phyloP scores from a whole-genome alignment of 306 rosid species.

The Prunus mira region DNA sequence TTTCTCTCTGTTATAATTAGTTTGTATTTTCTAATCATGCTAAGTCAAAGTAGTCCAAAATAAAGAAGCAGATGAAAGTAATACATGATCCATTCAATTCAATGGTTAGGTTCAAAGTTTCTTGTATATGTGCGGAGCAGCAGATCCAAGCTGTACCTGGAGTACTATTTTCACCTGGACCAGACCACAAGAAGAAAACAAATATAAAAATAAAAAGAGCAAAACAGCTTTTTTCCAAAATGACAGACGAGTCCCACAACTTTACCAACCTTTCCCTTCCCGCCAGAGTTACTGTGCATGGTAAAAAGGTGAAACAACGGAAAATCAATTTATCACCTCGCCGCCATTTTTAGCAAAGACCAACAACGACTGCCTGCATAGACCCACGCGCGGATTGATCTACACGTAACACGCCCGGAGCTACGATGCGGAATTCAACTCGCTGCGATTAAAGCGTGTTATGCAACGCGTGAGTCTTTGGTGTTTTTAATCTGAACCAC shows the following conservation, averaged over 20 bases:
- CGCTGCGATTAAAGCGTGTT: background rate
- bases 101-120: conserved; percentile 3
- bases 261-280: background rate
- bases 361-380: too few relatives aligned
- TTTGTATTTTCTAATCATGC: too few relatives aligned
- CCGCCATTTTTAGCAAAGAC: conserved; percentile 11
- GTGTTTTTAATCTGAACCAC: background rate
- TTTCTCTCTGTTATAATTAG: too few relatives aligned
- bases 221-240: background rate
- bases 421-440: background rate
- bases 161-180: background rate
- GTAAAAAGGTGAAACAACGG: background rate
- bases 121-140: conserved; percentile 17
- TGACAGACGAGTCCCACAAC: background rate
- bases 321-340: background rate
- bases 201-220: background rate
- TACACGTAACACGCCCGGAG: background rate
- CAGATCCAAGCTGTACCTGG: background rate
- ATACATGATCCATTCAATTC: too few relatives aligned
- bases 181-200: background rate
- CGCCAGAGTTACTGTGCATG: background rate
- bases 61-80: background rate
- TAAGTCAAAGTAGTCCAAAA: background rate
- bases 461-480: background rate
- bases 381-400: background rate